phyloP scores from a whole-genome alignment of 1,139 yeast species.

The Debaryomycetaceae sp. region DNA sequence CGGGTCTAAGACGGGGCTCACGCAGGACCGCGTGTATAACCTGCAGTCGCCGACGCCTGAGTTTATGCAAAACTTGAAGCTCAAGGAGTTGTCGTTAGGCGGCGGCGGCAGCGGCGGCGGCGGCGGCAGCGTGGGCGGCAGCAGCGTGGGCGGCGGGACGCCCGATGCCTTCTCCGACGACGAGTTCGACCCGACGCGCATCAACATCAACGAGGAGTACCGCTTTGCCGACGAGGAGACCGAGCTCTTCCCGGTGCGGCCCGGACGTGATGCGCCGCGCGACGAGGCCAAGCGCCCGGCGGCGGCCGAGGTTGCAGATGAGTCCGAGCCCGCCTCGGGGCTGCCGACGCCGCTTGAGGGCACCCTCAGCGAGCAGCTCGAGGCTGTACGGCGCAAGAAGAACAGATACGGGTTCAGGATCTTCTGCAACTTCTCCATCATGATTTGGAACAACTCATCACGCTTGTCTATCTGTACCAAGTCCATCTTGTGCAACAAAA shows the following conservation, averaged over 20 bases:
- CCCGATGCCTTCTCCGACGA: constrained; percentile 18
- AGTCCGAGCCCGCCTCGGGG: no score
- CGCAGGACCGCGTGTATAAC: constrained; percentile 24
- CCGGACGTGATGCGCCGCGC: constrained; percentile 24
- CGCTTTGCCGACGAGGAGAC: constrained; percentile 46
- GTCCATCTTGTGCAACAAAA: constrained; percentile 93
- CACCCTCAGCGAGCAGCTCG: no score
- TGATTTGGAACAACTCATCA: constrained; percentile 73
- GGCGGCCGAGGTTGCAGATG: no score
- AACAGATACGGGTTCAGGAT: constrained; percentile 79
- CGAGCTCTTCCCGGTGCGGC: constrained; percentile 41
- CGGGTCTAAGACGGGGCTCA: constrained; percentile 23
- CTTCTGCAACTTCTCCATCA: constrained; percentile 78
- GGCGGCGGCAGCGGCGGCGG: constrained; percentile 2
- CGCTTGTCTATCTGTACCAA: constrained; percentile 84
- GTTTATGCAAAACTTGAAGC: constrained; percentile 34
- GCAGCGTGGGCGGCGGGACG: constrained; percentile 1
- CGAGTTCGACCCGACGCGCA: constrained; percentile 38
- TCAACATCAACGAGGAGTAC: constrained; percentile 61
- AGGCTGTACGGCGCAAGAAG: no score
- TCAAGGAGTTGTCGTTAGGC: constrained; percentile 19
- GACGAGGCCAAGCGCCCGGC: no score
- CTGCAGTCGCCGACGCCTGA: constrained; percentile 33
- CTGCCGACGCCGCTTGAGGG: no score
- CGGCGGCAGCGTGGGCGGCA: constrained; percentile 13